Percentiles rank a stretch among this genome's conserved stretches.
Evolutionary conservation across 805 yeast genomes (phyloP).

Genomic region (Candida broadrunensis): DNA sequence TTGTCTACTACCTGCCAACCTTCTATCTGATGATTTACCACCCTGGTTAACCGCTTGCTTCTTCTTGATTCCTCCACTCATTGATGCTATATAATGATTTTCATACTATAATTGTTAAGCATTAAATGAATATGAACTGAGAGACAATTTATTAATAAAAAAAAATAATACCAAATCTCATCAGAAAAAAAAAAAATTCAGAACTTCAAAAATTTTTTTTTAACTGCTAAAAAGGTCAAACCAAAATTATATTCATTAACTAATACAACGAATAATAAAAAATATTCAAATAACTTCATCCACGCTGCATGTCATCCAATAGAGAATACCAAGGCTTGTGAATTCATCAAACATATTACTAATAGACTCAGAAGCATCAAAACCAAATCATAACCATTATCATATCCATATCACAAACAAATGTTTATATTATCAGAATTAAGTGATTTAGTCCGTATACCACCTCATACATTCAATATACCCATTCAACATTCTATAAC

Average conservation of each 20-base stretch:
- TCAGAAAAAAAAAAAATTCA: neutral
- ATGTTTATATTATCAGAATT: conserved; percentile 87
- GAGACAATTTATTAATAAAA: too few relatives aligned
- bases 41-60: neutral
- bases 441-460: conserved; percentile 81
- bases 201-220: neutral
- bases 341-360: too few relatives aligned
- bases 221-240: neutral
- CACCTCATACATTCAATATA: conserved; percentile 77
- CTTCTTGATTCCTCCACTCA: neutral
- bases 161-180: neutral
- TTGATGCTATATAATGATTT: neutral
- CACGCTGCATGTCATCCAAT: too few relatives aligned
- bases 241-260: conserved; percentile 6
- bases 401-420: too few relatives aligned
- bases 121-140: too few relatives aligned
- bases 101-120: too few relatives aligned
- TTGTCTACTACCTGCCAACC: conserved; percentile 50
- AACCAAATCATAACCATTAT: too few relatives aligned
- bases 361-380: too few relatives aligned
- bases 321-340: too few relatives aligned
- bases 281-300: too few relatives aligned
- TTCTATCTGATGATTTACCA: conserved; percentile 48
- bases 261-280: too few relatives aligned
- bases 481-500: conserved; percentile 71